phyloP scores from a whole-genome alignment of 768 basidiomycete species.

The Hygrocybe punicea region DNA sequence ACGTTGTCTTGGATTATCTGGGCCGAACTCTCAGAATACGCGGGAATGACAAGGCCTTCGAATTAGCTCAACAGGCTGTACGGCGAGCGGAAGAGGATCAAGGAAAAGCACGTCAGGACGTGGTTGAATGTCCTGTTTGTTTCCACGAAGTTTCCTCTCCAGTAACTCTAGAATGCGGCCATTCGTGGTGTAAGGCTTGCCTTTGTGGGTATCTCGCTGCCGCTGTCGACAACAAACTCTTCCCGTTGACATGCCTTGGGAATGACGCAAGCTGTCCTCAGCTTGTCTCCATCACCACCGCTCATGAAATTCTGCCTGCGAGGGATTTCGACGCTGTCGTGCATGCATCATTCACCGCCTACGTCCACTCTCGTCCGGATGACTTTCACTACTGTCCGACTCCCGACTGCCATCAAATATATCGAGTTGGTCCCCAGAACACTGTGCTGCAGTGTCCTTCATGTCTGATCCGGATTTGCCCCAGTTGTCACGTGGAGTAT shows the following conservation, averaged over 20 bases:
- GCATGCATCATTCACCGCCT: slow-evolving; percentile 56
- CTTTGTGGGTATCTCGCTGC: slow-evolving; percentile 56
- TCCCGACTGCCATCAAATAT: slow-evolving; percentile 73
- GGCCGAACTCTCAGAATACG: slow-evolving; percentile 48
- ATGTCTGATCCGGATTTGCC: slow-evolving; percentile 54
- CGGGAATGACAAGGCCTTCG: slow-evolving; percentile 48
- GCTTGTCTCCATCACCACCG: slow-evolving; percentile 52
- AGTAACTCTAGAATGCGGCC: slow-evolving; percentile 57
- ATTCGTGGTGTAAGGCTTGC: slow-evolving; percentile 66
- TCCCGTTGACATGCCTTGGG: slow-evolving; percentile 74
- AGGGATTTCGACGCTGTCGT: slow-evolving; percentile 54
- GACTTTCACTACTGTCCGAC: slow-evolving; percentile 77
- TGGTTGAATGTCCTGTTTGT: slow-evolving; percentile 62
- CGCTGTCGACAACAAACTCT: slow-evolving; percentile 52
- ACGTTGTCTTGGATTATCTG: slow-evolving; percentile 48
- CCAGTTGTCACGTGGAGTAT: slow-evolving; percentile 48
- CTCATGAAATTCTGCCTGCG: slow-evolving; percentile 48
- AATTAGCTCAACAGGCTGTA: slow-evolving; percentile 43
- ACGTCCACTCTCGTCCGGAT: slow-evolving; percentile 55
- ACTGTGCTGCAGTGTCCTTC: slow-evolving; percentile 53
- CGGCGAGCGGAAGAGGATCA: slow-evolving; percentile 28
- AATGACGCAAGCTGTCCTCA: slow-evolving; percentile 55
- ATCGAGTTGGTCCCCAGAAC: slow-evolving; percentile 49
- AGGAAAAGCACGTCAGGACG: slow-evolving; percentile 14
- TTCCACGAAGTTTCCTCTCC: slow-evolving; percentile 54